Base-by-base conservation (phyloP, 163 green algal genomes). In the Coccomyxa subellipsoidea region DNA sequence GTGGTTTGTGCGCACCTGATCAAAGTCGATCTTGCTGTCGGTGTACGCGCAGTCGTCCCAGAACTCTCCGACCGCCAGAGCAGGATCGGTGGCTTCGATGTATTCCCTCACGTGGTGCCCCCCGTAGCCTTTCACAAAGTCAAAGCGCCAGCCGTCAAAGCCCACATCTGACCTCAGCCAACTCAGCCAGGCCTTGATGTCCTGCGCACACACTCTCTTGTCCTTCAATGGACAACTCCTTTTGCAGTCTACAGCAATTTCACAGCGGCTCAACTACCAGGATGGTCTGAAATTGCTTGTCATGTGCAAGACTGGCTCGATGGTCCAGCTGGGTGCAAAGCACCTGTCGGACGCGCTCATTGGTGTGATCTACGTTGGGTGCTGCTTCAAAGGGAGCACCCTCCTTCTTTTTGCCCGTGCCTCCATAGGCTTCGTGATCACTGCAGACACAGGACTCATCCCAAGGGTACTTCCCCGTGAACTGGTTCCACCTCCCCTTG, bases 21-120 rank as follows among this genome's bases (percentile, higher is more conserved):
- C 38, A 31, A 27, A 38, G 2, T 69, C n/a, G 5, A 80, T 31
- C 27, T 80, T 36, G 32, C 94, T 92, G 83, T 97, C 94, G 1
- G 89, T 95, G 91, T 98, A 98, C 54, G 93, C 91, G 84, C 95
- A 98, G 31, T 92, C 93, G 90, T 98, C 95, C 95, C 95, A 98
- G 89, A 93, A 98, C 89, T 98, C 95, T 21, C 95, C 95, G 87
- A 98, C 93, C 2, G 95, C 90, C 86, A 98, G 90, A 39, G 92
- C 83, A 18, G 95, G 95, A 36, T 95, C 90, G 0, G 94, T 98
- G 78, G 89, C 90, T 75, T 98, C 91, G 15, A 98, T 91, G 87
- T 98, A 99, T 85, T 95, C 89, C 66, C 88, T 89, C 4, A 97
- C 91, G 83, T 90, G 85, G 9, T 80, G 54, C 32, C 92, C 93